Base-by-base conservation (phyloP, 139 green algal genomes). In the Tetradesmus obliquus region DNA sequence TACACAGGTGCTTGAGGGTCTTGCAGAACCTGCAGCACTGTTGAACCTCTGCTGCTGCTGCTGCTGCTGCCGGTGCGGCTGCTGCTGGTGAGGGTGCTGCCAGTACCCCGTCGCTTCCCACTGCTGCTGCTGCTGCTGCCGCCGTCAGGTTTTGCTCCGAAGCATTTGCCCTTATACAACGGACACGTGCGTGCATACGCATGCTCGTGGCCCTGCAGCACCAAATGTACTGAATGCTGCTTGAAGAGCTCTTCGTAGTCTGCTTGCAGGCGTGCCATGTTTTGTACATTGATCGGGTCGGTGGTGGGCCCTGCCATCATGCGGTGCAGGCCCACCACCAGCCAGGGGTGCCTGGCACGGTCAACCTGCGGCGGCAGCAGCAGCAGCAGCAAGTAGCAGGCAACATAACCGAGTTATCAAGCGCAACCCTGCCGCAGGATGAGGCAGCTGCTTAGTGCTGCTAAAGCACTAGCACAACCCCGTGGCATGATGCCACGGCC, bases 201-300 rank as follows among this genome's bases (percentile, higher is more conserved):
- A 15, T 89, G 84, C 9, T 89, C 84, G 13, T 89, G 84, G 24
- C 84, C 84, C 15, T 80, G 60, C 24, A 89, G 62, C 8, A 89
- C 84, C 3, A 89, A 0, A 32, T 89, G 45, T 55, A 89, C 84
- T 58, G 12, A 13, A 55, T 82, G 32, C 57, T 82, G 32, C 84
- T 62, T 80, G n/a, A 89, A 89, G 1, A 89, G 84, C 13, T 81
- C 84, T 72, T 89, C 84, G 13, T 62, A 89, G 12, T 89, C 58
- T 5, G 20, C 8, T 72, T 89, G 84, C 60, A 89, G 58, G 5
- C 84, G 24, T 19, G 15, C 84, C 84, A 89, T 72, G 60, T 89
- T 89, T n/a, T 58, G 32, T 19, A 89, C 32, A n/a, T 89, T 80
- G 58, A 82, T 2, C 2, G 9, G n/a, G 60, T 89, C 12, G 3